phyloP scores from a whole-genome alignment of 108 stramenopile genomes.

The Cyclotella choctawhatcheeana region DNA sequence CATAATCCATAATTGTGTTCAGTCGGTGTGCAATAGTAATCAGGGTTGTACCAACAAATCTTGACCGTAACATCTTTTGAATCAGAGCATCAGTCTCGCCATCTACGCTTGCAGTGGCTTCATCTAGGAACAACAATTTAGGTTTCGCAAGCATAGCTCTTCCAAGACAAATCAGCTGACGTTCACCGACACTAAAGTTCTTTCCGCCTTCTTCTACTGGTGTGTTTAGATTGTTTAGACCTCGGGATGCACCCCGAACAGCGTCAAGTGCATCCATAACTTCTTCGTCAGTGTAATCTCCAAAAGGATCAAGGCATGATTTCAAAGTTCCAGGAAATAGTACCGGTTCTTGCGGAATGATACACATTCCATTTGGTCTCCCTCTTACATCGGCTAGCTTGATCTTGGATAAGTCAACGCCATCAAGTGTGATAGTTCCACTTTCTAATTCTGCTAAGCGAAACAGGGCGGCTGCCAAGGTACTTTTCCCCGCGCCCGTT shows the following conservation, averaged over 20 bases:
- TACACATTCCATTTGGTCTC: slow-evolving; percentile 67
- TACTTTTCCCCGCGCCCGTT: slow-evolving; percentile 76
- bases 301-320: slow-evolving; percentile 93
- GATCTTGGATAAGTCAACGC: slow-evolving; percentile 71
- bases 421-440: slow-evolving; percentile 84
- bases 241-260: slow-evolving; percentile 41
- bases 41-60: slow-evolving; percentile 82
- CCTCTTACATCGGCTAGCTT: slow-evolving; percentile 82
- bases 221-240: slow-evolving; percentile 33
- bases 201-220: slow-evolving; percentile 86
- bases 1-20: slow-evolving; percentile 96
- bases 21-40: slow-evolving; percentile 93
- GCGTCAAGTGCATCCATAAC: slow-evolving; percentile 75
- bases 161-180: slow-evolving; percentile 92
- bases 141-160: slow-evolving; percentile 81
- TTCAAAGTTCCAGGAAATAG: slow-evolving; percentile 90
- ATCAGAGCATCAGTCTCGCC: slow-evolving; percentile 86
- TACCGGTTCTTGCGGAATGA: slow-evolving; percentile 98
- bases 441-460: slow-evolving; percentile 84
- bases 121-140: slow-evolving; percentile 77
- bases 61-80: slow-evolving; percentile 84
- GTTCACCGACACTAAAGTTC: slow-evolving; percentile 91
- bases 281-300: slow-evolving; percentile 64
- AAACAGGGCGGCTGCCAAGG: slow-evolving; percentile 79
- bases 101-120: slow-evolving; percentile 70